Evolutionary conservation across 2,329 filamentous ascomycete species (phyloP), one percentile per base, ranked within the genome.

Genomic region (Teratosphaeria zuluensis): DNA sequence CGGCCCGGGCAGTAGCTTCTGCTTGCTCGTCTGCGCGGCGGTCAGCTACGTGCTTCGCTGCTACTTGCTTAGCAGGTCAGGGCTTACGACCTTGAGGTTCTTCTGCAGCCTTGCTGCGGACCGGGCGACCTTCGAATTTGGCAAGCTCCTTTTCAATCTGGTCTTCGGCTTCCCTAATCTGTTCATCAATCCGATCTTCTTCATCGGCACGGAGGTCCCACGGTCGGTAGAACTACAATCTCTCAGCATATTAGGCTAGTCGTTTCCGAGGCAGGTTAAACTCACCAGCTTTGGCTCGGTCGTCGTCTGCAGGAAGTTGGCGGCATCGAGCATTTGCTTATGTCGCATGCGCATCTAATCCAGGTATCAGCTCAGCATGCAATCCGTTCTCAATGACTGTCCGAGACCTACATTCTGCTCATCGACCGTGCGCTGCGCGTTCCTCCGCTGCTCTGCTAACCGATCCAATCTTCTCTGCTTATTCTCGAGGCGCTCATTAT

Each of bases 211-310:
- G 84, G 58, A 89, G 78, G 66, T 90, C 85, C 87, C 88, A 95
- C 0, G 92, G 92, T 53, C 87, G 85, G 73, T 94, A 96, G 72
- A 88, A 92, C 90, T 96, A 63, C 51, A 58, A 12, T 42, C 21
- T 46, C 46, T 74, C 55, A 64, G 66, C 28, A 55, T 14, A 33
- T 2, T 12, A 42, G 14, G 21, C 32, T 1, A n/a, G 3, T 11
- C 5, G n/a, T 12, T 19, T 6, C 4, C 21, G 5, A 4, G 21
- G 6, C 8, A 28, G 32, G 3, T 48, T 33, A 46, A 6, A 79
- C 88, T 70, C 79, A 95, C 91, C 68, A 96, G 77, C 63, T 77
- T 81, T 2, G 92, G 92, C 66, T 86, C 79, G 46, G 85, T 77
- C 64, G 77, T 84, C 4, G 92, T 96, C 63, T 80, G 79, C 54